phyloP scores from a whole-genome alignment of 1,284 basidiomycete genomes.

The Singerocomus rubriflavus region DNA sequence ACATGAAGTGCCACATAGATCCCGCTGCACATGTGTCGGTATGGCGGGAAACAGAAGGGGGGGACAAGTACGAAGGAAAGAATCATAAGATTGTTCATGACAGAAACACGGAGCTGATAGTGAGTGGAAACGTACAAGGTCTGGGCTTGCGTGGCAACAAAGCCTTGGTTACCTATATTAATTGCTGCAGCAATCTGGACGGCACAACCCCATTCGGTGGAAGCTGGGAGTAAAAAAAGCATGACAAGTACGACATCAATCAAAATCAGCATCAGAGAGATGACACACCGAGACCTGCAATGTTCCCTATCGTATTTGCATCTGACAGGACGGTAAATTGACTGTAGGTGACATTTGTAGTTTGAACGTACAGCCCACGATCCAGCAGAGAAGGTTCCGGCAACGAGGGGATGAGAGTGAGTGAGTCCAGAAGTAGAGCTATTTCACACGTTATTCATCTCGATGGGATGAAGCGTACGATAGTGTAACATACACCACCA shows the following conservation, averaged over 20 bases:
- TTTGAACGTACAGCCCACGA: constrained; percentile 64
- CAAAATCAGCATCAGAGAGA: not conserved
- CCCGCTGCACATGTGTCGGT: no score
- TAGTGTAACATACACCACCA: constrained; percentile 54
- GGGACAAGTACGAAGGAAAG: not conserved
- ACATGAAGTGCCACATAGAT: constrained; percentile 49
- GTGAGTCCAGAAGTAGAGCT: constrained; percentile 81
- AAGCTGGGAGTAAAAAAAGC: constrained; percentile 40
- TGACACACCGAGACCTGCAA: constrained; percentile 47
- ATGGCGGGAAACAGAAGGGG: not conserved
- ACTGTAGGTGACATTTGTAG: not conserved
- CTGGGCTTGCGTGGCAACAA: constrained; percentile 51
- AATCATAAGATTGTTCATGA: not conserved
- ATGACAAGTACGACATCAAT: not conserved
- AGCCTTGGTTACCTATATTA: constrained; percentile 53
- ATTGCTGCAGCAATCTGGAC: constrained; percentile 69
- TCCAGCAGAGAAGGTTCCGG: constrained; percentile 69
- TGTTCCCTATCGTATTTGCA: constrained; percentile 69
- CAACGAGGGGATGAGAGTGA: constrained; percentile 61
- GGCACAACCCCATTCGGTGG: constrained; percentile 76
- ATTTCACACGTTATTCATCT: constrained; percentile 1
- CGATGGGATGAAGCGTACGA: not conserved
- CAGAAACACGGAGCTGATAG: not conserved
- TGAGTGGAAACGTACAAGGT: constrained; percentile 48
- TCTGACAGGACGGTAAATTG: constrained; percentile 39